Base-by-base conservation (phyloP, 768 basidiomycete species). In the Rhodotorula diobovata region DNA sequence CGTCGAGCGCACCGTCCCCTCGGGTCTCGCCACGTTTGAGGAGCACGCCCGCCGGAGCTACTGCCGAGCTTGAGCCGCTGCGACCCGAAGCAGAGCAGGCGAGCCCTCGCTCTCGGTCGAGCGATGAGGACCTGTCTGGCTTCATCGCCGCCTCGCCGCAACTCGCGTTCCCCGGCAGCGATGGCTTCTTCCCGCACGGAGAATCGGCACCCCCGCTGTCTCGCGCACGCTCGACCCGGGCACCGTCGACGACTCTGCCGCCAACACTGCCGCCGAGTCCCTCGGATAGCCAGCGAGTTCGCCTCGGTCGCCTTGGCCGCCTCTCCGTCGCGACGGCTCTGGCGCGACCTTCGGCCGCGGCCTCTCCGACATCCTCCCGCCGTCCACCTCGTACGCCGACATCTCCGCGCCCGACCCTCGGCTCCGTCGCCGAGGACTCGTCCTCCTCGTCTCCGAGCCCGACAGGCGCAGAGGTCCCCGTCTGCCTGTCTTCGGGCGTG, bases 111-210 rank as follows among this genome's bases (percentile, higher is more conserved):
- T 30, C 14, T 2, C 57, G 51, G 50, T 43, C 34, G 28, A 37
- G 30, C 28, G 15, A 16, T 23, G 14, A 30, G 23, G 41, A 43
- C 46, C 25, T 56, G 32, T 15, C 61, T 30, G 34, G 41, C 61
- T 56, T 28, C 66, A 55, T 67, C 45, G 66, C 66, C 20, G 66
- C 71, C 28, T 67, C 71, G 45, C 71, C 66, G 11, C 30, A 65
- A 18, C 62, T 71, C 21, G 51, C 70, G 4, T 71, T 56, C 37
- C 62, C 66, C 7, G 35, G 18, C 15, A 43, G 45, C 15, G 32
- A 37, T 1, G 41, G 45, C 32, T 30, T 37, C 54, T 20, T 55
- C 54, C 18, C 54, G 10, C 32, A 11, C 54, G 18, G 16, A 21
- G 45, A 46, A 2, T 46, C 20, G 45, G 45, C 45, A 10, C 45